Conservation (phyloP, 2,329 filamentous ascomycete genomes). For the Nigrospora oryzae region DNA sequence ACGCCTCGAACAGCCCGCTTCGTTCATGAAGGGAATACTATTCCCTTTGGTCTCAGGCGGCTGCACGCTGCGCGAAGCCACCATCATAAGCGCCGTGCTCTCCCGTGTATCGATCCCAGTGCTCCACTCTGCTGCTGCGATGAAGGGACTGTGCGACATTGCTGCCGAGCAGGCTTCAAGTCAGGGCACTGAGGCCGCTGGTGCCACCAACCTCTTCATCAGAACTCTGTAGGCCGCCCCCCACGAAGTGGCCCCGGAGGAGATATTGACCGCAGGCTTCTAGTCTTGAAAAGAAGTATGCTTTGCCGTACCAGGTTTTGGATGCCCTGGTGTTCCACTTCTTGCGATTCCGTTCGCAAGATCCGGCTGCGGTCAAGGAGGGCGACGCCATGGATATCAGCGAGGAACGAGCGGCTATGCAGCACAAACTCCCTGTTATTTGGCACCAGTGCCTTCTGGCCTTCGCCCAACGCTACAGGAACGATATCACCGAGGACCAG, state of each 20-base stretch:
- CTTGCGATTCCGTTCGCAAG: slow-evolving; percentile 70
- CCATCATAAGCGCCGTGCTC: slow-evolving; percentile 83
- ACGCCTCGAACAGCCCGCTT: slow-evolving; percentile 47
- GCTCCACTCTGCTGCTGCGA: slow-evolving; percentile 81
- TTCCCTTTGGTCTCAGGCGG: slow-evolving; percentile 82
- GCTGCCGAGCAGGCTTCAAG: slow-evolving; percentile 76
- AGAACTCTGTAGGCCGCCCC: slow-evolving; percentile 50
- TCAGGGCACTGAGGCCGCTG: slow-evolving; percentile 74
- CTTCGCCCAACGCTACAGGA: slow-evolving; percentile 90
- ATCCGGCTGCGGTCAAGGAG: slow-evolving; percentile 46
- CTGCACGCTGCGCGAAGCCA: slow-evolving; percentile 84
- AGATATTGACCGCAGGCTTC: neutral
- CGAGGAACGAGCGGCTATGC: slow-evolving; percentile 38
- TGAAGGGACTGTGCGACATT: slow-evolving; percentile 90
- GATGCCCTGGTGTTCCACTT: slow-evolving; percentile 97
- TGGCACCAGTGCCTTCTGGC: slow-evolving; percentile 93
- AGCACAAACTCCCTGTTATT: slow-evolving; percentile 72
- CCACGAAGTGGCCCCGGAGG: no score
- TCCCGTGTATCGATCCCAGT: slow-evolving; percentile 81
- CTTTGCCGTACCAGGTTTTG: slow-evolving; percentile 86
- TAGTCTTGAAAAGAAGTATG: slow-evolving; percentile 85
- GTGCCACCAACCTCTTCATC: slow-evolving; percentile 92
- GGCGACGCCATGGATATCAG: slow-evolving; percentile 45
- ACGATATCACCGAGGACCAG: slow-evolving; percentile 94
- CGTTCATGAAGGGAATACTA: slow-evolving; percentile 93